A percentile compares a stretch with the other conserved stretches of the same genome.
phyloP scores from a whole-genome alignment of 441 rosid genomes.

The Macaranga tanarius region DNA sequence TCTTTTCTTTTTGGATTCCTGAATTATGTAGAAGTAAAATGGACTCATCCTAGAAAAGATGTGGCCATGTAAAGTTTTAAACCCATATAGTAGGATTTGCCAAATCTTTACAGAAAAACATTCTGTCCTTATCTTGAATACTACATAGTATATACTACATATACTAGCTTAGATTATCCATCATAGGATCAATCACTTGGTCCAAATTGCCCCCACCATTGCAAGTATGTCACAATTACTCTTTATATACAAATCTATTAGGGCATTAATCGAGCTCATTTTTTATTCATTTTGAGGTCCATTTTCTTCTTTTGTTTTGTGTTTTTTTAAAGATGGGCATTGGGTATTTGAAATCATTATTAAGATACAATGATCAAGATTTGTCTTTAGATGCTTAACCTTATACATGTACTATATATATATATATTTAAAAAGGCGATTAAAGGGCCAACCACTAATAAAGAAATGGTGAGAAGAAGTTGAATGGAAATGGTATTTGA shows the following conservation, averaged over 20 bases:
- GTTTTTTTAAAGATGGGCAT: background rate
- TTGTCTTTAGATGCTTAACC: background rate
- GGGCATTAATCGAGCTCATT: background rate
- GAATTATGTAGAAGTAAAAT: slow-evolving; percentile 21
- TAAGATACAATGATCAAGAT: too few species aligned
- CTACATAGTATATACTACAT: too few species aligned
- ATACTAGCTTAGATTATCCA: background rate
- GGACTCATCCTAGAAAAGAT: slow-evolving; percentile 26
- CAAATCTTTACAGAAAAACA: slow-evolving; percentile 23
- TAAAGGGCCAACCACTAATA: background rate
- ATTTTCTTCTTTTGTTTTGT: too few species aligned
- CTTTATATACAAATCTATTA: background rate
- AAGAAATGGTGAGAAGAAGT: slow-evolving; percentile 3
- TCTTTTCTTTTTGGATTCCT: slow-evolving; percentile 26
- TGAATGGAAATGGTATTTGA: slow-evolving; percentile 15
- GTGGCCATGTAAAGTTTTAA: slow-evolving; percentile 24
- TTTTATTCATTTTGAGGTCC: background rate
- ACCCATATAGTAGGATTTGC: slow-evolving; percentile 25
- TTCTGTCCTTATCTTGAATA: slow-evolving; percentile 24
- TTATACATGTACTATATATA: background rate
- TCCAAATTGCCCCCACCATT: background rate
- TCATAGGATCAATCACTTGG: slow-evolving; percentile 3
- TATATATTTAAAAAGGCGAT: background rate
- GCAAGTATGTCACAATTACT: background rate
- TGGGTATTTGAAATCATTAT: too few species aligned